Base-by-base conservation (phyloP, 345 rosid genomes). In the Salix caprea region DNA sequence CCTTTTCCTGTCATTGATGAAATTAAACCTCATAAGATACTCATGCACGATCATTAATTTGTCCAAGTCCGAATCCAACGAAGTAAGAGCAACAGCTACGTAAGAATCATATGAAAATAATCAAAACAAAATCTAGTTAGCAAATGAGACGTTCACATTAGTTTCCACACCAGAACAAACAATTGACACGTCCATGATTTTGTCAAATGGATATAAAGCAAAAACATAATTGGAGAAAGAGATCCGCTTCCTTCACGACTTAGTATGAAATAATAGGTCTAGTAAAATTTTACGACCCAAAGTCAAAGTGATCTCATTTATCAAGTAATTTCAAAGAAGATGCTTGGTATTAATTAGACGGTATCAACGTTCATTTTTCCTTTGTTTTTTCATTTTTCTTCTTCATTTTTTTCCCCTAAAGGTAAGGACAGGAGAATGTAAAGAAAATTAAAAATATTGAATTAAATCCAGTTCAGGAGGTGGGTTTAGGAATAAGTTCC, bases 1-100 rank as follows among this genome's bases (percentile, higher is more conserved):
- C 86, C 81, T 85, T 88, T 73, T 80, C 90, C 93, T 88, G 88
- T 79, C 77, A 42, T 39, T n/a, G 14, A 23, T 4, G 69, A 7
- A 62, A 28, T 46, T 74, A 40, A 32, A 39, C 2, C 24, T 71
- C 23, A 19, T 24, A 44, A 72, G 58, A 58, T 58, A n/a, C 6
- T 4, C 14, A n/a, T n/a, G 28, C 62, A 56, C 62, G 8, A 3
- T 11, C 62, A 56, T 56, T 56, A 11, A 58, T 23, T 67, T 4
- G 78, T 66, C n/a, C 8, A 42, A 42, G 46, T 42, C 46, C 46
- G 0, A 40, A 42, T 2, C 46, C 46, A 74, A 68, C 21, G 39
- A 32, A 7, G 60, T 32, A 30, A 79, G 54, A 32, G 37, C 11
- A 23, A 28, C 37, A 32, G 37, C 14, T 19, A 28, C 37, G 32